Conservation (phyloP, 2,329 filamentous ascomycete species). For the Macrophomina phaseolina region DNA sequence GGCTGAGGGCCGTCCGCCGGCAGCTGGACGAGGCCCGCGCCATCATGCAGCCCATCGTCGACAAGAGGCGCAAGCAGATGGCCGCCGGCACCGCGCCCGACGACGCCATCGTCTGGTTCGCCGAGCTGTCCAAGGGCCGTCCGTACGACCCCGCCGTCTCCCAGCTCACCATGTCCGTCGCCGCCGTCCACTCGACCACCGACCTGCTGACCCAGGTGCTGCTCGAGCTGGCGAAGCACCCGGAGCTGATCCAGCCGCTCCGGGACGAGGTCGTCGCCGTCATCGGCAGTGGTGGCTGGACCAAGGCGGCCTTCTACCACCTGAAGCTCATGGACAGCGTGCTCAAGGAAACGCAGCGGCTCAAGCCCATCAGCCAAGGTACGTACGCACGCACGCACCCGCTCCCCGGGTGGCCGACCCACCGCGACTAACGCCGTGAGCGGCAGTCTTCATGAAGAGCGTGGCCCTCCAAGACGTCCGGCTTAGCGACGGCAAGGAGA, state of each 20-base stretch:
- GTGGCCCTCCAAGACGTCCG: constrained; percentile 32
- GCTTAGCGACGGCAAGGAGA: constrained; percentile 36
- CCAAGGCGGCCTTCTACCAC: constrained; percentile 38
- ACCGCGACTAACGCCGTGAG: too few species aligned
- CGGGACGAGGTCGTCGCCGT: constrained; percentile 36
- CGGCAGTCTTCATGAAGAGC: constrained; percentile 33
- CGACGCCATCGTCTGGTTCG: too few species aligned
- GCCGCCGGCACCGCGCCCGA: too few species aligned
- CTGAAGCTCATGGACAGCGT: constrained; percentile 42
- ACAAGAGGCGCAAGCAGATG: too few species aligned
- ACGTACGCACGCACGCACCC: too few species aligned
- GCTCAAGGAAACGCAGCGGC: constrained; percentile 42
- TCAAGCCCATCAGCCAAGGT: not conserved
- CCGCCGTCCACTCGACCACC: constrained; percentile 34
- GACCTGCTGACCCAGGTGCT: constrained; percentile 35
- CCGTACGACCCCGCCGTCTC: constrained; percentile 28
- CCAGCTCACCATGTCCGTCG: constrained; percentile 31
- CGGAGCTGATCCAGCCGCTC: constrained; percentile 36
- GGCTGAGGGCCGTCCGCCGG: constrained; percentile 38
- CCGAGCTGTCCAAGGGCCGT: constrained; percentile 9
- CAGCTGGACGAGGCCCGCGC: constrained; percentile 39
- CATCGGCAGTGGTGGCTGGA: constrained; percentile 35
- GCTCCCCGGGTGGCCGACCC: too few species aligned
- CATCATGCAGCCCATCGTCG: constrained; percentile 27
- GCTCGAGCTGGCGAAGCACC: constrained; percentile 33